A percentile compares a stretch with the other conserved stretches of the same genome.
Conservation (phyloP, 2,329 filamentous ascomycete genomes). For the Beauveria varroae region DNA sequence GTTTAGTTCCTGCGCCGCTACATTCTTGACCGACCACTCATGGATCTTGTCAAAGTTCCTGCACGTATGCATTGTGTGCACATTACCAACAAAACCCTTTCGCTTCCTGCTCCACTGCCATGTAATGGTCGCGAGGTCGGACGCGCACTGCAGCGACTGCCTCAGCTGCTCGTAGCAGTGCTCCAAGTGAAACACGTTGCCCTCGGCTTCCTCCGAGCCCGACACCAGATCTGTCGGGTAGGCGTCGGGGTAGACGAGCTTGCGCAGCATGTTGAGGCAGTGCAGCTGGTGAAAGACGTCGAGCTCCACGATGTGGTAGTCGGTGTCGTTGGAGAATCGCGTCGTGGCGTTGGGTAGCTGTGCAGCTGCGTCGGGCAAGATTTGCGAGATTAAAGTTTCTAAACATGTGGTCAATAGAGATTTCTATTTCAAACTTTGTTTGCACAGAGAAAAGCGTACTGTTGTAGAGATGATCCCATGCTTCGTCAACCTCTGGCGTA, state of each 20-base stretch:
- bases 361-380: constrained; percentile 43
- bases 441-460: background rate
- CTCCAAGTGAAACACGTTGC: constrained; percentile 27
- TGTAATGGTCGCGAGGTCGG: constrained; percentile 46
- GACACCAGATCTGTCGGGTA: constrained; percentile 32
- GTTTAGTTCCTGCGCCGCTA: constrained; percentile 10
- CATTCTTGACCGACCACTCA: constrained; percentile 37
- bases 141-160: constrained; percentile 45
- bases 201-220: constrained; percentile 36
- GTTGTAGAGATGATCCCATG: constrained; percentile 44
- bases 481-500: constrained; percentile 45
- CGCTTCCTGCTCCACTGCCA: constrained; percentile 39
- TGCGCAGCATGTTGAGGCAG: constrained; percentile 39
- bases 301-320: constrained; percentile 48
- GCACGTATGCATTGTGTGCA: constrained; percentile 44
- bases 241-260: constrained; percentile 41
- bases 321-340: constrained; percentile 44
- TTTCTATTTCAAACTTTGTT: no score
- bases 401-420: background rate
- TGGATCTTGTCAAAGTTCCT: constrained; percentile 43
- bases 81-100: constrained; percentile 43
- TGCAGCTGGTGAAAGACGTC: constrained; percentile 47
- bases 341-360: constrained; percentile 45
- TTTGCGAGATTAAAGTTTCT: constrained; percentile 49
- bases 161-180: constrained; percentile 49